A percentile compares a stretch with the other conserved stretches of the same genome.
Evolutionary conservation across 2,329 filamentous ascomycete genomes (phyloP).

Genomic region (Fusarium musae): DNA sequence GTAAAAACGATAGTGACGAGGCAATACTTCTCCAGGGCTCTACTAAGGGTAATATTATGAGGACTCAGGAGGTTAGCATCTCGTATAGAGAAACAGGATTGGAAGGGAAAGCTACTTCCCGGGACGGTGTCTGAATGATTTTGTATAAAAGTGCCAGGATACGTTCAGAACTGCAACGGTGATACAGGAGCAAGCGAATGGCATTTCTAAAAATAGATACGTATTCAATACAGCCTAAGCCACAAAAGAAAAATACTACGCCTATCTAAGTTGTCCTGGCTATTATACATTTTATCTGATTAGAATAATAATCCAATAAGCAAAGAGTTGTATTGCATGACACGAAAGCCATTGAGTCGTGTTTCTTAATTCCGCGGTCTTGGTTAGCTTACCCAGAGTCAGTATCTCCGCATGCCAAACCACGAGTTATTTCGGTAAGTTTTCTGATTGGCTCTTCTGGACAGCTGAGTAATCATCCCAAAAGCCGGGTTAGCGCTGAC

Average conservation of each 20-base stretch:
- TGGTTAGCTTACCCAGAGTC: not conserved
- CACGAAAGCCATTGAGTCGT: accelerated
- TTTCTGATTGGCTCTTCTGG: accelerated
- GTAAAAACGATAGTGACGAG: conserved; percentile 2
- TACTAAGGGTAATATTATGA: not conserved
- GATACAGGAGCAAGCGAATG: too few species aligned
- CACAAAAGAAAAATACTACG: too few species aligned
- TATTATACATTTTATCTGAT: too few species aligned
- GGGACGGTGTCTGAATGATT: not conserved
- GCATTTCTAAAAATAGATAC: too few species aligned
- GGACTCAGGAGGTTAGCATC: not conserved
- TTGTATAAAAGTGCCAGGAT: too few species aligned
- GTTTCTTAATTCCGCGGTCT: not conserved
- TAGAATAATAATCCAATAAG: too few species aligned
- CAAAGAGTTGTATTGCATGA: accelerated
- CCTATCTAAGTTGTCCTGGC: too few species aligned
- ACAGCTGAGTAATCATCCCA: not conserved
- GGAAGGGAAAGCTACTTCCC: not conserved
- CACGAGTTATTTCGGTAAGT: not conserved
- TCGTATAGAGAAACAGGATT: not conserved
- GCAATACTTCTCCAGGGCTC: not conserved
- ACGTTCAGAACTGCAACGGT: too few species aligned
- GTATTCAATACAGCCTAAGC: too few species aligned
- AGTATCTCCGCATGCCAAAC: not conserved
- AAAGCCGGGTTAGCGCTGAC: not conserved